Percentiles rank a stretch among this genome's conserved stretches.
Evolutionary conservation across 2,329 filamentous ascomycete genomes (phyloP).

Genomic region (Didymosphaeria variabile): DNA sequence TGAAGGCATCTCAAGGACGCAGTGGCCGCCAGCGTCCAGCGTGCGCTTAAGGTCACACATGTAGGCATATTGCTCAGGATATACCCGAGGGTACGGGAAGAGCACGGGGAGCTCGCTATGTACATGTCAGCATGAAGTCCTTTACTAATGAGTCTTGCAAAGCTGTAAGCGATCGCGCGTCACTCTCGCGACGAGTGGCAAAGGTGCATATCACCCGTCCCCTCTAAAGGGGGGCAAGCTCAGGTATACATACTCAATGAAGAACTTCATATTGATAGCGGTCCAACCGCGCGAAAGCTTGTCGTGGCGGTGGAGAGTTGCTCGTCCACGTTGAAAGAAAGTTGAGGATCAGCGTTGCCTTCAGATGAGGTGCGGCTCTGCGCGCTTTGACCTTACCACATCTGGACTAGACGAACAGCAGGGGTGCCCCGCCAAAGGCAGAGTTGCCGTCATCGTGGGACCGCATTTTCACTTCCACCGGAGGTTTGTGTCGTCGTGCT

Average conservation of each 20-base stretch:
- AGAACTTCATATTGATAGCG: slow-evolving; percentile 73
- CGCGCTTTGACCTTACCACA: slow-evolving; percentile 7
- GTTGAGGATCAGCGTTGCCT: slow-evolving; percentile 24
- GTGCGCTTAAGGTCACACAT: slow-evolving; percentile 90
- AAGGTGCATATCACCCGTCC: not conserved
- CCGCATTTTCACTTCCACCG: slow-evolving; percentile 21
- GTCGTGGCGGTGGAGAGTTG: slow-evolving; percentile 30
- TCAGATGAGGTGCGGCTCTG: slow-evolving; percentile 21
- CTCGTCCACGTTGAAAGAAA: slow-evolving; percentile 19
- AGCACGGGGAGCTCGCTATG: slow-evolving; percentile 72
- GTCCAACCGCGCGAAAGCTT: slow-evolving; percentile 28
- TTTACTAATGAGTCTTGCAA: not conserved
- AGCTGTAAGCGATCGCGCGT: not conserved
- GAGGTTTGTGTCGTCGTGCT: slow-evolving; percentile 6
- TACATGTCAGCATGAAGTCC: slow-evolving; percentile 11
- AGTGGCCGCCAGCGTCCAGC: slow-evolving; percentile 92
- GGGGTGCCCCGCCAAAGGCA: slow-evolving; percentile 24
- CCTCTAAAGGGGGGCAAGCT: not conserved
- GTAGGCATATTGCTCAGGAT: slow-evolving; percentile 69
- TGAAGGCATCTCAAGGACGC: slow-evolving; percentile 98
- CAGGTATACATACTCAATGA: slow-evolving; percentile 70
- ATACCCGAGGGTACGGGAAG: slow-evolving; percentile 78
- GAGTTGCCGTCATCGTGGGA: slow-evolving; percentile 31
- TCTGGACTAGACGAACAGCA: slow-evolving; percentile 14
- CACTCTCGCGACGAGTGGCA: not conserved